phyloP scores from a whole-genome alignment of 768 basidiomycete genomes.

The Tubosaeta sp. region DNA sequence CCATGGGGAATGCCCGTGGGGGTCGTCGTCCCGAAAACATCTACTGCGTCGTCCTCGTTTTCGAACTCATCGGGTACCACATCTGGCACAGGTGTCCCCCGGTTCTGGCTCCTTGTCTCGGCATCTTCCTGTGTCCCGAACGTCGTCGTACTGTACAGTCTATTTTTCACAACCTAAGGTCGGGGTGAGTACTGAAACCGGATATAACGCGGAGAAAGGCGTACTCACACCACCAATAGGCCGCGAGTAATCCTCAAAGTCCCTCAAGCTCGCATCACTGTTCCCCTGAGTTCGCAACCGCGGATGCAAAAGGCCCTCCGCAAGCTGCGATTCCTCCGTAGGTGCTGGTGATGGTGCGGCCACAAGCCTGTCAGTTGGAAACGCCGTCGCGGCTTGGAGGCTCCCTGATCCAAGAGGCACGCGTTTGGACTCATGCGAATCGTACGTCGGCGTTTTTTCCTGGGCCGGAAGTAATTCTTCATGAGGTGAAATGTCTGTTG shows the following conservation, averaged over 20 bases:
- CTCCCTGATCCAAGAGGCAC: background rate
- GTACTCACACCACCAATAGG: constrained; percentile 30
- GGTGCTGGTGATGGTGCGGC: constrained; percentile 20
- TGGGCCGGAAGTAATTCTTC: background rate
- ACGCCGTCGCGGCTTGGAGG: background rate
- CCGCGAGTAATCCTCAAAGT: constrained; percentile 33
- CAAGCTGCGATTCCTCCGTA: constrained; percentile 24
- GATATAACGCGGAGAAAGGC: background rate
- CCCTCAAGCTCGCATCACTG: constrained; percentile 27
- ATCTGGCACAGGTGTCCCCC: constrained; percentile 5
- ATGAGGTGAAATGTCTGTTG: background rate
- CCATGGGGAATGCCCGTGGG: background rate
- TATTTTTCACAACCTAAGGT: constrained; percentile 27
- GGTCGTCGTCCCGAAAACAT: constrained; percentile 10
- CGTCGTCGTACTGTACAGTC: constrained; percentile 30
- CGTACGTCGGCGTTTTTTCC: background rate
- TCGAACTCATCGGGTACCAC: background rate
- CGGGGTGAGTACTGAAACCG: background rate
- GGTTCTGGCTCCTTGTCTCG: constrained; percentile 9
- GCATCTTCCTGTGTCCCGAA: constrained; percentile 27
- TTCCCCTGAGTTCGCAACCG: constrained; percentile 20
- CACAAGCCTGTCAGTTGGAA: constrained; percentile 2
- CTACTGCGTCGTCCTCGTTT: background rate
- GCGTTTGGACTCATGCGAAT: background rate
- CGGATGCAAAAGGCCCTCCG: constrained; percentile 30